Evolutionary conservation across 2,329 filamentous ascomycete genomes (phyloP).

Genomic region (Trichoderma atroviride): DNA sequence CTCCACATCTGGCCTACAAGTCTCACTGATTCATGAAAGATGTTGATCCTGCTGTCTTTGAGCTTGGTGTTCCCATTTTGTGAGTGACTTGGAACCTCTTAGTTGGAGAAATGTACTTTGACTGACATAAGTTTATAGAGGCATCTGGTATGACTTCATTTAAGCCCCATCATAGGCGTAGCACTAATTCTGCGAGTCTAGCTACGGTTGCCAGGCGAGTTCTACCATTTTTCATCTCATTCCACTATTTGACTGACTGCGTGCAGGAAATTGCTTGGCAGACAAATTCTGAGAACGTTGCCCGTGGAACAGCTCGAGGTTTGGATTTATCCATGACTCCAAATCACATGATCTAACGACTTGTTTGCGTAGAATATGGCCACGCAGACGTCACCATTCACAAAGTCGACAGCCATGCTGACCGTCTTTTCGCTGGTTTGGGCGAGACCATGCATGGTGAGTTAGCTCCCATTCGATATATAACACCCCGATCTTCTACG

Average conservation of each 20-base stretch:
- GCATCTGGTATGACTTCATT: not conserved
- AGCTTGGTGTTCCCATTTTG: conserved; percentile 55
- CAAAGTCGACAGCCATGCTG: conserved; percentile 63
- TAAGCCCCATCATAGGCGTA: too few relatives aligned
- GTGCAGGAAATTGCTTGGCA: conserved; percentile 68
- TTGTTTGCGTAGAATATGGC: not conserved
- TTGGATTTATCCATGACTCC: not conserved
- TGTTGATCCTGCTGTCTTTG: conserved; percentile 77
- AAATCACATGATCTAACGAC: not conserved
- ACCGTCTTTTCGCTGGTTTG: conserved; percentile 77
- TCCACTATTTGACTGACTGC: conserved; percentile 37
- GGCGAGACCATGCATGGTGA: conserved; percentile 64
- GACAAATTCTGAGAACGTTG: conserved; percentile 62
- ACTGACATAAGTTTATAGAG: not conserved
- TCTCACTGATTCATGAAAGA: conserved; percentile 47
- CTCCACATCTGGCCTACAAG: not conserved
- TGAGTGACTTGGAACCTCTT: not conserved
- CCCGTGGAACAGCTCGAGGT: conserved; percentile 28
- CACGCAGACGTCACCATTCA: conserved; percentile 49
- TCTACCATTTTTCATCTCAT: too few relatives aligned
- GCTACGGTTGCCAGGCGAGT: too few relatives aligned
- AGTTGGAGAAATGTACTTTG: too few relatives aligned
- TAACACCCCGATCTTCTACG: not conserved
- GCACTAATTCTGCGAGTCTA: too few relatives aligned
- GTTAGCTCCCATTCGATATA: conserved; percentile 17